These are phyloP conservation scores for Phytophthora aleatoria DNA, from an alignment of 352 stramenopile species.

Conservation along the genomic window DNA sequence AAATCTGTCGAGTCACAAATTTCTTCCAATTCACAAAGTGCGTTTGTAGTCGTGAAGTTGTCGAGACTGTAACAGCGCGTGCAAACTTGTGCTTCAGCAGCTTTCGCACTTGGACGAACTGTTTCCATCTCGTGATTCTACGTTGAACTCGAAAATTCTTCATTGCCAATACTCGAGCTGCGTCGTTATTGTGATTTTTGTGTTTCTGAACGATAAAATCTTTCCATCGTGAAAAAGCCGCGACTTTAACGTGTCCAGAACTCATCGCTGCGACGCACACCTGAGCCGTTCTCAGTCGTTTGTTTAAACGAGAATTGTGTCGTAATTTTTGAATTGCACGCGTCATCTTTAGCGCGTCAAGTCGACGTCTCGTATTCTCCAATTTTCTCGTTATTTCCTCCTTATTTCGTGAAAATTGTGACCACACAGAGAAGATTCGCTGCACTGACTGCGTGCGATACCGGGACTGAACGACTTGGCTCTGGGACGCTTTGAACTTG, in stretches of 20 bases:
- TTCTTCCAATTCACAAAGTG: constrained; percentile 40
- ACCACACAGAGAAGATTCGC: constrained; percentile 12
- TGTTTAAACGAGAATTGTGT: constrained; percentile 7
- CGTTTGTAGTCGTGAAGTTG: constrained; percentile 7
- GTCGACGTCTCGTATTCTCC: neutral
- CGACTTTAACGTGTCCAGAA: constrained; percentile 6
- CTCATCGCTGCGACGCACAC: constrained; percentile 12
- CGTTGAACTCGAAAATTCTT: constrained; percentile 23
- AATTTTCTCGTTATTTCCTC: neutral
- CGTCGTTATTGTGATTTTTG: neutral
- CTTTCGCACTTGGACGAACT: constrained; percentile 21
- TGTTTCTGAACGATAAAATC: constrained; percentile 13
- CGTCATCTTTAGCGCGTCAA: constrained; percentile 6
- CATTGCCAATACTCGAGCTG: constrained; percentile 3
- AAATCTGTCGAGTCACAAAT: constrained; percentile 17
- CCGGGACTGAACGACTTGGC: neutral
- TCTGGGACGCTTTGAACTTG: constrained; percentile 7
- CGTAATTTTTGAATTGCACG: constrained; percentile 10
- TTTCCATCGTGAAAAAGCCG: constrained; percentile 23
- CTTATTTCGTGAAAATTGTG: constrained; percentile 5
- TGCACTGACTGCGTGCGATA: constrained; percentile 1
- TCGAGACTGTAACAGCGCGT: constrained; percentile 18
- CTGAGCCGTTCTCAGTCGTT: constrained; percentile 5
- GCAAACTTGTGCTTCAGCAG: constrained; percentile 27
- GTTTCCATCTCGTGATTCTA: constrained; percentile 32